phyloP scores from a whole-genome alignment of 306 rosid genomes.

The Lablab purpureus region DNA sequence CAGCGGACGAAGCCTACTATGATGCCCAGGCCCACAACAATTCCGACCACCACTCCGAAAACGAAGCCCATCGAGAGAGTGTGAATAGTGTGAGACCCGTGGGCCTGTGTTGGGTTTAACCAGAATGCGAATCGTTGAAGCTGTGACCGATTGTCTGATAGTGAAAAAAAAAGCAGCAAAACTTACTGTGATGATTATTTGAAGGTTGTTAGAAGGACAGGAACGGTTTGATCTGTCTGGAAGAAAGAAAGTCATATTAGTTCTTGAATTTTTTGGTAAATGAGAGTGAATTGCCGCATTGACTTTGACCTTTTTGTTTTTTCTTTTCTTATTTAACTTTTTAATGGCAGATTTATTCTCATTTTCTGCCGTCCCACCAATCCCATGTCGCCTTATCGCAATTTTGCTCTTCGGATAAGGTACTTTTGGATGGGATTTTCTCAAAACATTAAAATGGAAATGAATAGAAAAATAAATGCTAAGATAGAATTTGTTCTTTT shows the following conservation, averaged over 20 bases:
- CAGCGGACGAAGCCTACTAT: slow-evolving; percentile 68
- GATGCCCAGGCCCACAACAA: slow-evolving; percentile 66
- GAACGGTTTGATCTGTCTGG: not conserved
- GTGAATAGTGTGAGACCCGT: slow-evolving; percentile 10
- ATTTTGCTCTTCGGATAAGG: not conserved
- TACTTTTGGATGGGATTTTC: not conserved
- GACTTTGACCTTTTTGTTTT: not conserved
- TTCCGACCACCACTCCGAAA: slow-evolving; percentile 73
- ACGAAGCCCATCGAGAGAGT: slow-evolving; percentile 69
- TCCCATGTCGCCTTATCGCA: not conserved
- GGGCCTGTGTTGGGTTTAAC: not conserved
- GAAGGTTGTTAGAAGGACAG: not conserved
- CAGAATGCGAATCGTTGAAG: not conserved
- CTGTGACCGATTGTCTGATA: not conserved
- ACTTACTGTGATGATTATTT: not conserved
- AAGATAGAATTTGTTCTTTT: too few species aligned
- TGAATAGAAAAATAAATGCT: not conserved
- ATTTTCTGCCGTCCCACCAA: slow-evolving; percentile 26
- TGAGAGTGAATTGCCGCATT: not conserved
- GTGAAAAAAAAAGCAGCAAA: not conserved
- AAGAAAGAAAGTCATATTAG: not conserved
- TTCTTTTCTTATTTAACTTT: not conserved
- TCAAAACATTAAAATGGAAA: not conserved
- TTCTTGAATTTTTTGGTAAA: not conserved
- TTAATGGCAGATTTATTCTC: not conserved